Conservation (phyloP, 2,329 filamentous ascomycete genomes). For the Amauroascus niger region DNA sequence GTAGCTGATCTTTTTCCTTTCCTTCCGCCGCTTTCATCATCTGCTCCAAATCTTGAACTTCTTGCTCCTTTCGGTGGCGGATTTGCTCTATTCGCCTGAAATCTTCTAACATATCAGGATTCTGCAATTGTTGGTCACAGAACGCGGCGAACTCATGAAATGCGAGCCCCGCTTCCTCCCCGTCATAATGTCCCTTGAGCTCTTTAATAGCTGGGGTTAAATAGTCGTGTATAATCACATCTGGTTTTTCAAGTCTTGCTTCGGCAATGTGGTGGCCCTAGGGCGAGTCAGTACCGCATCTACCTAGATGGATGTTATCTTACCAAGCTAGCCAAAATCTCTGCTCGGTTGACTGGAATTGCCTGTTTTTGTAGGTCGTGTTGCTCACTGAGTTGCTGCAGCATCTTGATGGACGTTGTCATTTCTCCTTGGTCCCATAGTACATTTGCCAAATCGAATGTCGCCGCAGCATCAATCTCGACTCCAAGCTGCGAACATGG, state of each 20-base stretch:
- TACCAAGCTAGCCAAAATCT: slow-evolving; percentile 72
- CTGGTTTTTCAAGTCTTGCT: slow-evolving; percentile 81
- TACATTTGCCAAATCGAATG: slow-evolving; percentile 76
- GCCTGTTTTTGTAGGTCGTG: slow-evolving; percentile 57
- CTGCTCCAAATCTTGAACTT: slow-evolving; percentile 63
- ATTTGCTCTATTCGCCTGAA: slow-evolving; percentile 69
- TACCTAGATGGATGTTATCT: slow-evolving; percentile 20
- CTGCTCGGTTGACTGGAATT: slow-evolving; percentile 62
- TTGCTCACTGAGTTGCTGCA: slow-evolving; percentile 60
- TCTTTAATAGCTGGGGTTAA: slow-evolving; percentile 75
- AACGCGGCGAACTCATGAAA: slow-evolving; percentile 93
- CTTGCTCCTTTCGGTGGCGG: slow-evolving; percentile 67
- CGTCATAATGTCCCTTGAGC: slow-evolving; percentile 57
- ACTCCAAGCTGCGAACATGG: slow-evolving; percentile 62
- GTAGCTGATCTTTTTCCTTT: slow-evolving; percentile 49
- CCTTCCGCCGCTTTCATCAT: slow-evolving; percentile 43
- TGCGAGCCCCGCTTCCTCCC: slow-evolving; percentile 70
- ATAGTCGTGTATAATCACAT: slow-evolving; percentile 79
- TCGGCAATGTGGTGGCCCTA: slow-evolving; percentile 78
- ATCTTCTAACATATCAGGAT: slow-evolving; percentile 74
- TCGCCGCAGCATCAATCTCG: slow-evolving; percentile 64
- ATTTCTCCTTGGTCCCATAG: slow-evolving; percentile 93
- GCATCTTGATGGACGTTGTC: slow-evolving; percentile 76
- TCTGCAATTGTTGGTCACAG: slow-evolving; percentile 87
- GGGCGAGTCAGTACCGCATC: slow-evolving; percentile 12